Conservation (phyloP, 2,329 filamentous ascomycete species). For the Lasiodiplodia citricola region DNA sequence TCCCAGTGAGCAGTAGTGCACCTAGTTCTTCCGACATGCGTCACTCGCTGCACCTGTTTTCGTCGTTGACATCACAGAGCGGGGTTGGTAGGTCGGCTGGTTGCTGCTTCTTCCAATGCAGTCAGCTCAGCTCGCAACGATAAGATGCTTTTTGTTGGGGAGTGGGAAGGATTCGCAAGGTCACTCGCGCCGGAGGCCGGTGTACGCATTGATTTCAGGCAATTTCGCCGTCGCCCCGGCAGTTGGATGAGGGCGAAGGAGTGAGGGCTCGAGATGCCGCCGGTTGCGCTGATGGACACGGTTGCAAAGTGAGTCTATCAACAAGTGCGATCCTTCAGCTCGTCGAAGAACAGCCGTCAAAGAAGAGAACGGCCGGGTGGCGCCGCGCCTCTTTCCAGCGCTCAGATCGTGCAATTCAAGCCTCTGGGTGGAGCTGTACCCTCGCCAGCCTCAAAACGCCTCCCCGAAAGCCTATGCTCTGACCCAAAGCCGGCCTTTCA, state of each 20-base stretch:
- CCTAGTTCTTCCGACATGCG: neutral
- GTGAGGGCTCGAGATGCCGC: neutral
- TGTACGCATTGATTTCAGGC: neutral
- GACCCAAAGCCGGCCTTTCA: neutral
- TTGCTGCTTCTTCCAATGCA: neutral
- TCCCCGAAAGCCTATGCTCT: neutral
- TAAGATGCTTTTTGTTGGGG: neutral
- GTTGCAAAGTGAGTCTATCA: neutral
- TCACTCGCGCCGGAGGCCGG: neutral
- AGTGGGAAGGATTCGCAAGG: neutral
- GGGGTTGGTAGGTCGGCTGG: neutral
- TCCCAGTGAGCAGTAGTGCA: neutral
- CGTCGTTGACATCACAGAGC: neutral
- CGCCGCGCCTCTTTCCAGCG: neutral
- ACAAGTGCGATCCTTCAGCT: neutral
- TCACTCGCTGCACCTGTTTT: neutral
- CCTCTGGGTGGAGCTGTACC: neutral
- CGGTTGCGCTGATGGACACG: neutral
- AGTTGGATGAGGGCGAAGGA: neutral
- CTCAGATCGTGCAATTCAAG: neutral
- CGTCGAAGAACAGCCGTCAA: neutral
- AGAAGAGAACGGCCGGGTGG: neutral
- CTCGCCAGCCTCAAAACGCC: neutral
- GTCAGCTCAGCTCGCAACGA: neutral
- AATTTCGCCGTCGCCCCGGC: neutral